These are phyloP conservation scores for Candida dendrica DNA, from an alignment of 805 yeast genomes.

Conservation along the genomic window DNA sequence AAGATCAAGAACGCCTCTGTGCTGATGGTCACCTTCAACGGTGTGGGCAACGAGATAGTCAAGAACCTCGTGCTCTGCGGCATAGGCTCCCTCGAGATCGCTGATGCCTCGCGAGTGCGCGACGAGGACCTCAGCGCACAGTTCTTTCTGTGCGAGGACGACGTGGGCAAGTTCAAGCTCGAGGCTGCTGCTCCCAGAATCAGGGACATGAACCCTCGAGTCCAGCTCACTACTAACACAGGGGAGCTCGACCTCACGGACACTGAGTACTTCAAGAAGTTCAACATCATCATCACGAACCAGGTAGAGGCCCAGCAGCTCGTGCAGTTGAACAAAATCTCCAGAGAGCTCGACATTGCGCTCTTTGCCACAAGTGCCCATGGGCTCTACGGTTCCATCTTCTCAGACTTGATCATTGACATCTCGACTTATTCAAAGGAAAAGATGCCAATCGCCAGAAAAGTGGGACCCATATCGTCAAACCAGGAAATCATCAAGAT, in stretches of 20 bases:
- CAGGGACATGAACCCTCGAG: conserved; percentile 75
- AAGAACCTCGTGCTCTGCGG: conserved; percentile 89
- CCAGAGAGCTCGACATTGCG: conserved; percentile 54
- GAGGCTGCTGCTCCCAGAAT: conserved; percentile 50
- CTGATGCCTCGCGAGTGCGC: conserved; percentile 48
- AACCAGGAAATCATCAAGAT: conserved; percentile 37
- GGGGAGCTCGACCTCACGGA: conserved; percentile 13
- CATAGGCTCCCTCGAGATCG: conserved; percentile 64
- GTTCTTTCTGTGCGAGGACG: conserved; percentile 55
- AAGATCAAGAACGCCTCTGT: conserved; percentile 65
- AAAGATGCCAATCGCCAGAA: conserved; percentile 40
- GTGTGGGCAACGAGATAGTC: conserved; percentile 72
- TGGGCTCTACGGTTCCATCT: conserved; percentile 79
- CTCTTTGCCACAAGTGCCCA: conserved; percentile 61
- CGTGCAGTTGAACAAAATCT: conserved; percentile 39
- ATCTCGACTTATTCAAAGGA: conserved; percentile 46
- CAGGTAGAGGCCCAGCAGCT: conserved; percentile 43
- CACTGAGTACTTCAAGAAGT: conserved; percentile 38
- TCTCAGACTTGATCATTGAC: conserved; percentile 70
- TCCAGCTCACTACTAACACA: conserved; percentile 42
- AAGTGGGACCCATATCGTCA: conserved; percentile 39
- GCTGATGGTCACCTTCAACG: conserved; percentile 64
- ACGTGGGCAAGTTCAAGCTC: conserved; percentile 50
- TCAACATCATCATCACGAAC: conserved; percentile 71
- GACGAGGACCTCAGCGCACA: conserved; percentile 67